Base-by-base conservation (phyloP, 306 rosid genomes). In the Calophaca sinica region DNA sequence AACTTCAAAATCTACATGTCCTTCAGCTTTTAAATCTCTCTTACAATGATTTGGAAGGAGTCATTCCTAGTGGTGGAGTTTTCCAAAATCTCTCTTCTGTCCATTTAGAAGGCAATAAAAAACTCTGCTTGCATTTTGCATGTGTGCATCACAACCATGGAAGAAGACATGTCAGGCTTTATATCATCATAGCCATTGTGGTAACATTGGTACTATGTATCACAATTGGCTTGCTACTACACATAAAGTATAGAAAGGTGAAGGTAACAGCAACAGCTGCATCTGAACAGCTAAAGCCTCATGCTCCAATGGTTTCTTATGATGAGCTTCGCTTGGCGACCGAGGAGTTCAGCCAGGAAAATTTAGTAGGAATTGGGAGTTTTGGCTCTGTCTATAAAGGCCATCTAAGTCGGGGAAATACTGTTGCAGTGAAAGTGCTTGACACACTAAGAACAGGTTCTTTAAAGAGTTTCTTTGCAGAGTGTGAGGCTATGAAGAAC, bases 301-400 rank as follows among this genome's bases (percentile, higher is more conserved):
- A 86, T 8, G 84, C 72, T 76, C 83, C 69, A 26, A 82, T 75
- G 84, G 53, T 92, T 41, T 77, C 93, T 2, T 92, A 85, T 59
- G 87, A 83, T 0, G 90, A 85, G 38, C 90, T 92, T 38, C 86
- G 90, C 9, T 3, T 12, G 14, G 91, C 97, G 4, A 92, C 97
- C 0, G 90, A 74, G 20, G 80, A 75, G 42, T 89, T 92, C 82
- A 79, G 12, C 79, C 80, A 61, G 2, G 83, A 65, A 55, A 88
- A 76, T 65, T 73, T 83, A 35, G 6, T 92, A 14, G 97, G 96
- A 57, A 73, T 10, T 20, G 94, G 96, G 9, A 78, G 94, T 80
- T 90, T 87, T 76, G 96, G 96, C 35, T 66, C 85, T 4, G 96
- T 92, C 2, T 92, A 86, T 59, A 87, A 41, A 87, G 96, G 96